A percentile compares a stretch with the other conserved stretches of the same genome.
Conservation (phyloP, 345 rosid species). For the Hypericum perforatum region DNA sequence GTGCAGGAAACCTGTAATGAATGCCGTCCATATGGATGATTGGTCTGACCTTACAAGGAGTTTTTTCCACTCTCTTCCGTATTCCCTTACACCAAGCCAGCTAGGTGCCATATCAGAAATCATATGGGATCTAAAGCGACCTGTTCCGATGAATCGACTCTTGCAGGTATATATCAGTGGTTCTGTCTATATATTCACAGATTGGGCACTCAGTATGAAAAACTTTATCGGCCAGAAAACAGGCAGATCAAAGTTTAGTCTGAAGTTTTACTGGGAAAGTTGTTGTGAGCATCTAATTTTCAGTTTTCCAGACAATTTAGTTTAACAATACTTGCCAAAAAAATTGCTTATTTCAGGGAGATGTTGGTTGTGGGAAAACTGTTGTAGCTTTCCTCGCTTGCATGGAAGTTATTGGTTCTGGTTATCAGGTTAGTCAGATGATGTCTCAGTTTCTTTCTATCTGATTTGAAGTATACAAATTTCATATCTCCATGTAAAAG, state of each 20-base stretch:
- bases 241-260: too few species aligned
- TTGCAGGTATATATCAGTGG: conserved; percentile 50
- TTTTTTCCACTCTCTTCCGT: conserved; percentile 72
- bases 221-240: too few species aligned
- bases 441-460: background rate
- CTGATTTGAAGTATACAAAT: background rate
- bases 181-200: conserved; percentile 8
- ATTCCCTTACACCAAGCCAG: conserved; percentile 83
- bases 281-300: too few species aligned
- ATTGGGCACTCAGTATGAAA: too few species aligned
- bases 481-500: background rate
- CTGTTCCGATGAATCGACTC: conserved; percentile 91
- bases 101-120: conserved; percentile 83
- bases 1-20: conserved; percentile 53
- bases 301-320: too few species aligned
- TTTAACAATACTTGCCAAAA: too few species aligned
- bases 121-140: conserved; percentile 86
- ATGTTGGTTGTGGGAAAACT: conserved; percentile 98
- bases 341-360: conserved; percentile 57
- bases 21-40: conserved; percentile 43
- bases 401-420: conserved; percentile 87
- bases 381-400: conserved; percentile 92
- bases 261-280: too few species aligned
- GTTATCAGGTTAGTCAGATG: conserved; percentile 67
- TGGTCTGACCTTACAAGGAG: conserved; percentile 77